A percentile compares a stretch with the other conserved stretches of the same genome.
Conservation (phyloP, 305 asterid species). For the Solanum chacoense region DNA sequence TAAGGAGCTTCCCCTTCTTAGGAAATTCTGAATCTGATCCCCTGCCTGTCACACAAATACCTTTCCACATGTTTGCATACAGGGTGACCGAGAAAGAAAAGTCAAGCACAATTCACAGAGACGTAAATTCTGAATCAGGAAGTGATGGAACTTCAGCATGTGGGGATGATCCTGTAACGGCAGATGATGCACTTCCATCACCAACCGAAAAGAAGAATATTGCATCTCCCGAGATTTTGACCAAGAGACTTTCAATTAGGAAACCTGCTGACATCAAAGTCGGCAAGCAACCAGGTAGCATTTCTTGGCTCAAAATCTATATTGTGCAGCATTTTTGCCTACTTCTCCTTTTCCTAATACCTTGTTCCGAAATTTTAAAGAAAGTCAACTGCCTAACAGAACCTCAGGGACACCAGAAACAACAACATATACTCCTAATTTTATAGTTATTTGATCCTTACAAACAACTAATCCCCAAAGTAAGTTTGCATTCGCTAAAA, state of each 20-base stretch:
- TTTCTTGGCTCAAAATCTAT: background rate
- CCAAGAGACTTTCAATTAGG: slow-evolving; percentile 32
- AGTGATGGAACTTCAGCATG: slow-evolving; percentile 73
- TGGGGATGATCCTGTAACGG: slow-evolving; percentile 41
- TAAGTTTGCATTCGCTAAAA: background rate
- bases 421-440: background rate
- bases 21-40: slow-evolving; percentile 2
- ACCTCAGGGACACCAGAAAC: background rate
- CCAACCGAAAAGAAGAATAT: slow-evolving; percentile 32
- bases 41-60: slow-evolving; percentile 36
- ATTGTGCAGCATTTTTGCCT: background rate
- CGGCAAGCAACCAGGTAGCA: slow-evolving; percentile 49
- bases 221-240: slow-evolving; percentile 27
- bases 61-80: slow-evolving; percentile 68
- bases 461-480: background rate
- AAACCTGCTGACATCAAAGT: slow-evolving; percentile 32
- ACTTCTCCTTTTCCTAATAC: background rate
- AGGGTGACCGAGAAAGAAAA: slow-evolving; percentile 68
- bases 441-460: background rate
- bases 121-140: slow-evolving; percentile 57
- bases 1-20: slow-evolving; percentile 20
- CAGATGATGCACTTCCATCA: slow-evolving; percentile 41
- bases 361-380: background rate
- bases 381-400: background rate
- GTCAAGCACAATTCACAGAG: slow-evolving; percentile 27